phyloP scores from a whole-genome alignment of 257 asterid species.

The Solanum pimpinellifolium region DNA sequence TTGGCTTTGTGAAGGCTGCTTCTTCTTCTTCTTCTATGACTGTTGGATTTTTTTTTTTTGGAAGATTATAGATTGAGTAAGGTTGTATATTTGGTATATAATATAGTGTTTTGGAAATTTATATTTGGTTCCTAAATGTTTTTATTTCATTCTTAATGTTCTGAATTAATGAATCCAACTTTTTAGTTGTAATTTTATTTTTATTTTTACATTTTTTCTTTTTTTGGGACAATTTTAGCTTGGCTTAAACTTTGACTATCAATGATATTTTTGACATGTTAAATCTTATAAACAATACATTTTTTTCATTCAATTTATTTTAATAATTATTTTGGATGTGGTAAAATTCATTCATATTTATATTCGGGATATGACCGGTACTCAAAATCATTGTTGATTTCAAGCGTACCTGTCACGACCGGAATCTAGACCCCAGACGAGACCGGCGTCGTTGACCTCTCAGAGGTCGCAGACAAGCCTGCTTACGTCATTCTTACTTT shows the following conservation, averaged over 20 bases:
- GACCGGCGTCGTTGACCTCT: too few species aligned
- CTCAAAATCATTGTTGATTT: neutral
- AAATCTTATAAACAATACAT: too few species aligned
- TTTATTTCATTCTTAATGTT: neutral
- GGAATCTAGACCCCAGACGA: too few species aligned
- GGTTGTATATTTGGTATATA: neutral
- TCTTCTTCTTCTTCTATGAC: neutral
- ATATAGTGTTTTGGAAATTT: neutral
- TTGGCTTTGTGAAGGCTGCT: neutral
- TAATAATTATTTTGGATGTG: neutral
- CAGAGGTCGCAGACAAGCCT: too few species aligned
- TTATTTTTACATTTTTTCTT: neutral
- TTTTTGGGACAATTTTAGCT: neutral
- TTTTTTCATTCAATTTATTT: too few species aligned
- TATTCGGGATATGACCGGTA: fast-evolving
- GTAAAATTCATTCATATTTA: too few species aligned
- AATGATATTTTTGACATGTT: neutral
- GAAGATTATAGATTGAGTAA: neutral
- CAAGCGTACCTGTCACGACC: neutral
- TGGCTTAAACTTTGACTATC: neutral
- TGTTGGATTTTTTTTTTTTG: neutral
- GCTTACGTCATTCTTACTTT: too few species aligned
- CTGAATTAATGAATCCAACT: neutral
- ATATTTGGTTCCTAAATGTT: neutral
- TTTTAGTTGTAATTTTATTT: neutral